Evolutionary conservation across 805 yeast species (phyloP).

Genomic region (Ogataea haglerorum): DNA sequence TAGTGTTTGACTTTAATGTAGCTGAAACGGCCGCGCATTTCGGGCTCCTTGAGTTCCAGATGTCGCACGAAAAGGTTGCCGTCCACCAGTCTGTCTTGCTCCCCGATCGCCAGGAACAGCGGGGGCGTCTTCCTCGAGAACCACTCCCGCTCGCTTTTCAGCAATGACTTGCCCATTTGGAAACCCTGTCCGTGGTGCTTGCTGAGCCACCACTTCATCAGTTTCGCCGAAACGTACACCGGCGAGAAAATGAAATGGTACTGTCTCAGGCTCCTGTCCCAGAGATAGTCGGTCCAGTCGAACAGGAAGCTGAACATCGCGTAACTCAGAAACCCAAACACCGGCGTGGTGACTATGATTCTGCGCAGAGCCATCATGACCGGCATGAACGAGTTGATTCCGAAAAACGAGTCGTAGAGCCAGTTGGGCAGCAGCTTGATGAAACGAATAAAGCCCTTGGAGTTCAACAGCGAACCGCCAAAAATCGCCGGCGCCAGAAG

Average conservation of each 20-base stretch:
- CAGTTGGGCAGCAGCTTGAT: conserved; percentile 50
- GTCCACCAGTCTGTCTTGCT: conserved; percentile 72
- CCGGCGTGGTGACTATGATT: conserved; percentile 42
- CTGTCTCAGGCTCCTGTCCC: conserved; percentile 65
- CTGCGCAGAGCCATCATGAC: conserved; percentile 60
- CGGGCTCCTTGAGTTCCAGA: conserved; percentile 55
- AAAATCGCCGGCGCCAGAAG: conserved; percentile 90
- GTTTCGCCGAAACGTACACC: conserved; percentile 69
- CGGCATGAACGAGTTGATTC: conserved; percentile 75
- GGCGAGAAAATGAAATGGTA: conserved; percentile 86
- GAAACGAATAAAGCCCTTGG: conserved; percentile 56
- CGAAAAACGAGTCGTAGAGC: conserved; percentile 56
- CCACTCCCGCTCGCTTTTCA: conserved; percentile 56
- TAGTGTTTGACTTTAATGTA: conserved; percentile 54
- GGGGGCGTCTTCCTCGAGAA: conserved; percentile 51
- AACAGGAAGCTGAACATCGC: conserved; percentile 83
- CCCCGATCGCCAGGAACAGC: conserved; percentile 67
- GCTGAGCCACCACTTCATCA: conserved; percentile 90
- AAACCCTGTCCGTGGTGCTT: conserved; percentile 47
- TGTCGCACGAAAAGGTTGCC: conserved; percentile 66
- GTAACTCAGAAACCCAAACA: conserved; percentile 67
- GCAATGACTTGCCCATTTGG: conserved; percentile 41
- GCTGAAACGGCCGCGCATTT: conserved; percentile 35
- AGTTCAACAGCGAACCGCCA: conserved; percentile 73
- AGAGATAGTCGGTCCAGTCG: conserved; percentile 79